Evolutionary conservation across 257 asterid genomes (phyloP).

Genomic region (Mitragyna speciosa): DNA sequence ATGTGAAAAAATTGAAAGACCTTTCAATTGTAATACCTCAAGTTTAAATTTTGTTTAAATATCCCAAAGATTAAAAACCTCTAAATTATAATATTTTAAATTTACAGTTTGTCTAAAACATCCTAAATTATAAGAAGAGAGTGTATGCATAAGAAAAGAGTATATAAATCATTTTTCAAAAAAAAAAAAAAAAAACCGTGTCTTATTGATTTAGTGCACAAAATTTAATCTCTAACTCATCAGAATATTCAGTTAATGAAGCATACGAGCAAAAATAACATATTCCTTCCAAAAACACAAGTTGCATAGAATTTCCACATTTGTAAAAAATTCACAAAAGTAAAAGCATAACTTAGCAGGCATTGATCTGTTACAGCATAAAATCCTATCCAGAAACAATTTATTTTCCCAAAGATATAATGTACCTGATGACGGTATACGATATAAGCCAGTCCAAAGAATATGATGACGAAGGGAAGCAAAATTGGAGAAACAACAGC

Average conservation of each 20-base stretch:
- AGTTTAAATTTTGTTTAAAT: too few species aligned
- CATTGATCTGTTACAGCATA: neutral
- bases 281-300: neutral
- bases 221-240: too few species aligned
- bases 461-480: slow-evolving; percentile 84
- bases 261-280: neutral
- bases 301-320: neutral
- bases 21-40: too few species aligned
- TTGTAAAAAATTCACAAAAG: neutral
- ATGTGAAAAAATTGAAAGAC: too few species aligned
- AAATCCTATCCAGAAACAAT: neutral
- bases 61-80: too few species aligned
- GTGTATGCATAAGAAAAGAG: too few species aligned
- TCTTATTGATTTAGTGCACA: too few species aligned
- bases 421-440: slow-evolving; percentile 92
- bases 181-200: too few species aligned
- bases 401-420: neutral
- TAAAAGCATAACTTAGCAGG: neutral
- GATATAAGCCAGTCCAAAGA: slow-evolving; percentile 70
- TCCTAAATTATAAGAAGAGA: too few species aligned
- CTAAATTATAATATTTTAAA: too few species aligned
- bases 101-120: too few species aligned
- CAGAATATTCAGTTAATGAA: neutral
- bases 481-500: slow-evolving; percentile 87
- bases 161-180: too few species aligned